A percentile compares a stretch with the other conserved stretches of the same genome.
Evolutionary conservation across 2,329 filamentous ascomycete species (phyloP).

Genomic region (Cordyceps militaris): DNA sequence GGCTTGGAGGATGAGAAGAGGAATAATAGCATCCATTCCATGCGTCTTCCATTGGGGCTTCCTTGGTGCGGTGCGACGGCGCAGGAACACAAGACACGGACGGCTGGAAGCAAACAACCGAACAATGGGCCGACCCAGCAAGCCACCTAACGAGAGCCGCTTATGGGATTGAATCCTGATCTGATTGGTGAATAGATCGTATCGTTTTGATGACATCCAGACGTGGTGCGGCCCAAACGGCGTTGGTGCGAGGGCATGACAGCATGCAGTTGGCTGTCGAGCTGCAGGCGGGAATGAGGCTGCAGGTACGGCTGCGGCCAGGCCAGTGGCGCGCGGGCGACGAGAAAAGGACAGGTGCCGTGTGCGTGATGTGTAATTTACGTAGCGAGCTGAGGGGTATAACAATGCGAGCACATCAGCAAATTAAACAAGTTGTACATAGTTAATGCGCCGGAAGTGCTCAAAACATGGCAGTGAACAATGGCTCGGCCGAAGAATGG

Average conservation of each 20-base stretch:
- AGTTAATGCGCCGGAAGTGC: background rate
- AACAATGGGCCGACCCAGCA: background rate
- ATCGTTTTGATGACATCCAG: background rate
- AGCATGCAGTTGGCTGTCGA: background rate
- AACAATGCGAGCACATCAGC: background rate
- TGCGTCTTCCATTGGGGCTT: background rate
- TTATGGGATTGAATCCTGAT: background rate
- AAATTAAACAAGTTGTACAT: background rate
- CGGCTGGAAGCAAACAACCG: background rate
- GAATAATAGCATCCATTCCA: background rate
- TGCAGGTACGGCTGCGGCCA: background rate
- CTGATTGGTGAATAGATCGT: background rate
- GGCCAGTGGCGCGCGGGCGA: too few relatives aligned
- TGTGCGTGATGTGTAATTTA: background rate
- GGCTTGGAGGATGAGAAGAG: background rate
- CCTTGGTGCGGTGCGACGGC: background rate
- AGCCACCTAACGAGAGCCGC: background rate
- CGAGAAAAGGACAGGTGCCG: too few relatives aligned
- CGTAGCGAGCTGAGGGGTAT: background rate
- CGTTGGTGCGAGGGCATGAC: background rate
- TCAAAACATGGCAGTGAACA: background rate
- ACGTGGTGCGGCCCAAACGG: background rate
- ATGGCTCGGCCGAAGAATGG: background rate
- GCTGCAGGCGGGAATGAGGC: background rate
- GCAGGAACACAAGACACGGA: background rate